phyloP scores from a whole-genome alignment of 2,329 filamentous ascomycete species.

The Trichophyton mentagrophytes region DNA sequence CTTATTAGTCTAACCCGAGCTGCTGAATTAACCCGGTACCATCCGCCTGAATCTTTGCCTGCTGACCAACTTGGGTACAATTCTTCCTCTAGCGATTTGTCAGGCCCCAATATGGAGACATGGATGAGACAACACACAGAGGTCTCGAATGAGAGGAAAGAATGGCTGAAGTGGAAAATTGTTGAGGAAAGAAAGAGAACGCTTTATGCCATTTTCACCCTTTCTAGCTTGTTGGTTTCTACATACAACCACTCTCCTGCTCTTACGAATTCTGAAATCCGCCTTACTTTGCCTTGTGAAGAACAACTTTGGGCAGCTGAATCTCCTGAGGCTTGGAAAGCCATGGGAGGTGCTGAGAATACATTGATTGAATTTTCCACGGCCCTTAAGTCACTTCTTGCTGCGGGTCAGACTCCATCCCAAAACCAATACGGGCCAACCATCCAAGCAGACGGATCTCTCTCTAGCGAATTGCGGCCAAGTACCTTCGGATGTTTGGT shows the following conservation, averaged over 20 bases:
- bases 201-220: conserved; percentile 76
- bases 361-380: conserved; percentile 68
- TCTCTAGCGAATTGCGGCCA: conserved; percentile 55
- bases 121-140: conserved; percentile 27
- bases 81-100: conserved; percentile 45
- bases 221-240: conserved; percentile 81
- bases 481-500: conserved; percentile 88
- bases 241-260: conserved; percentile 88
- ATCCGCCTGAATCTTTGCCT: conserved; percentile 27
- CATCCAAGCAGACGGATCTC: conserved; percentile 34
- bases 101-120: conserved; percentile 36
- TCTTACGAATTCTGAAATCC: conserved; percentile 86
- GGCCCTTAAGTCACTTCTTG: conserved; percentile 67
- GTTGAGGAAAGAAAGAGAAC: conserved; percentile 87
- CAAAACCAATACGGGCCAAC: conserved; percentile 35
- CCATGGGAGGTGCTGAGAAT: conserved; percentile 60
- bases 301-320: conserved; percentile 83
- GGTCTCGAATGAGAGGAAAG: conserved; percentile 31
- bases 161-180: conserved; percentile 82
- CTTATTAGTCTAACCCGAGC: conserved; percentile 82
- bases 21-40: conserved; percentile 54
- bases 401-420: conserved; percentile 47
- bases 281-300: conserved; percentile 78
- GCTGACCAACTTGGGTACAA: conserved; percentile 31
- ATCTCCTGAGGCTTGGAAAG: conserved; percentile 66